Percentiles rank a stretch among this genome's conserved stretches.
phyloP scores from a whole-genome alignment of 2,329 filamentous ascomycete genomes.

The Apiospora malaysiana region DNA sequence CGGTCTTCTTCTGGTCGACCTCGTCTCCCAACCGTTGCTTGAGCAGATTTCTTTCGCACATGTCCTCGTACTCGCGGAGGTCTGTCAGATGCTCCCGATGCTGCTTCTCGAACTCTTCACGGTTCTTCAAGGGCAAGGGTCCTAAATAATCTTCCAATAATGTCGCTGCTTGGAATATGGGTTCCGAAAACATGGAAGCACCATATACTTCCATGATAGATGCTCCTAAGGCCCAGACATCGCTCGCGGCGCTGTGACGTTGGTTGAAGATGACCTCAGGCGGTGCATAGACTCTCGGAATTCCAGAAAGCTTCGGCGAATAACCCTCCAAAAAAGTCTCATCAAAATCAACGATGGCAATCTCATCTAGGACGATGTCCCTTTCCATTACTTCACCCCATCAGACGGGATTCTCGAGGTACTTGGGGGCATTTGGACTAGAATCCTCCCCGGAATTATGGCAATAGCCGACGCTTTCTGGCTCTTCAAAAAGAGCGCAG shows the following conservation, averaged over 20 bases:
- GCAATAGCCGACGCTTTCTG: no score
- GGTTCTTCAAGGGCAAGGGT: not conserved
- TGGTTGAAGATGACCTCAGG: not conserved
- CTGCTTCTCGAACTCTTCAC: not conserved
- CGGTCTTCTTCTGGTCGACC: not conserved
- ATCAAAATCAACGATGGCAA: not conserved
- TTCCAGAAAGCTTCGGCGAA: not conserved
- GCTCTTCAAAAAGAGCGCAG: rapidly evolving
- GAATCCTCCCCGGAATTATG: no score
- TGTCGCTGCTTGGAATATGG: not conserved
- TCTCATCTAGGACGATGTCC: not conserved
- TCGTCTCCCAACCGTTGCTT: not conserved
- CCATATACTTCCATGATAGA: not conserved
- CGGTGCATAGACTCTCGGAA: not conserved
- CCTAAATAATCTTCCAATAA: not conserved
- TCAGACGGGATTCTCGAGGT: not conserved
- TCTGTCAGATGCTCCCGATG: not conserved
- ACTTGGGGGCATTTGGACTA: not conserved
- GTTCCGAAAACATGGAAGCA: not conserved
- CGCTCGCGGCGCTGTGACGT: not conserved
- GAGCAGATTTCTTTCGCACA: not conserved
- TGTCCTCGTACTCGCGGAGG: not conserved
- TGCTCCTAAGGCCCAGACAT: not conserved
- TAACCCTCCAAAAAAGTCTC: not conserved
- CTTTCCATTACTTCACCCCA: not conserved